Conservation (phyloP, 2,329 filamentous ascomycete species). For the Ophiostoma sp. region DNA sequence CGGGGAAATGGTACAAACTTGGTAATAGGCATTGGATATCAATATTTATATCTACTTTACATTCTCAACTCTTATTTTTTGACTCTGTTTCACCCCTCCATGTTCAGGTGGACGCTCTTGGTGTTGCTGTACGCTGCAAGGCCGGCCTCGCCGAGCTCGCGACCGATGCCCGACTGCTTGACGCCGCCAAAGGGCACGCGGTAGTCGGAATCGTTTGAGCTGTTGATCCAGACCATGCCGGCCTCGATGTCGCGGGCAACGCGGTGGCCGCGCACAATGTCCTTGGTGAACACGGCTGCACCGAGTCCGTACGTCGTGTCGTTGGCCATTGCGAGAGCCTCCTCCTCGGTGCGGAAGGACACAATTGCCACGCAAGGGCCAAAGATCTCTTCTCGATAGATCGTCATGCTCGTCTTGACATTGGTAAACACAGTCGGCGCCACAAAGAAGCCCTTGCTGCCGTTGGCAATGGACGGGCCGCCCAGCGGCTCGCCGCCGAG, state of each 20-base stretch:
- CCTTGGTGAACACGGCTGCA: constrained; percentile 51
- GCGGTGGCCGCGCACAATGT: constrained; percentile 43
- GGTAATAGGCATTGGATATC: constrained; percentile 4
- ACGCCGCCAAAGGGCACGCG: constrained; percentile 39
- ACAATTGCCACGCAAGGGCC: constrained; percentile 53
- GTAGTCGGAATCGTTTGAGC: constrained; percentile 25
- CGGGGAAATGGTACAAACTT: background rate
- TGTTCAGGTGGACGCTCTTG: constrained; percentile 34
- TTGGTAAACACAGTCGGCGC: constrained; percentile 27
- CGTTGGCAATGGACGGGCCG: constrained; percentile 34
- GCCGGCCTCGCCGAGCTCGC: constrained; percentile 44
- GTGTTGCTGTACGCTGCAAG: constrained; percentile 41
- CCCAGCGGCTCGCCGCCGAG: constrained; percentile 50
- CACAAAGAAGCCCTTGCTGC: constrained; percentile 27
- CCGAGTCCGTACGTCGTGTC: constrained; percentile 53
- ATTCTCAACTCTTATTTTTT: background rate
- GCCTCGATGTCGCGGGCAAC: constrained; percentile 50
- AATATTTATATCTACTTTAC: background rate
- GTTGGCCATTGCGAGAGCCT: constrained; percentile 47
- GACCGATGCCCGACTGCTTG: constrained; percentile 55
- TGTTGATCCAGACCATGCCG: constrained; percentile 46
- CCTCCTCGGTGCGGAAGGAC: constrained; percentile 49
- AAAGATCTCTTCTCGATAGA: constrained; percentile 52
- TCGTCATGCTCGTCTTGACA: constrained; percentile 26
- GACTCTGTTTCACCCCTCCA: background rate